phyloP scores from a whole-genome alignment of 2,329 filamentous ascomycete species.

The Aphanocladium album region DNA sequence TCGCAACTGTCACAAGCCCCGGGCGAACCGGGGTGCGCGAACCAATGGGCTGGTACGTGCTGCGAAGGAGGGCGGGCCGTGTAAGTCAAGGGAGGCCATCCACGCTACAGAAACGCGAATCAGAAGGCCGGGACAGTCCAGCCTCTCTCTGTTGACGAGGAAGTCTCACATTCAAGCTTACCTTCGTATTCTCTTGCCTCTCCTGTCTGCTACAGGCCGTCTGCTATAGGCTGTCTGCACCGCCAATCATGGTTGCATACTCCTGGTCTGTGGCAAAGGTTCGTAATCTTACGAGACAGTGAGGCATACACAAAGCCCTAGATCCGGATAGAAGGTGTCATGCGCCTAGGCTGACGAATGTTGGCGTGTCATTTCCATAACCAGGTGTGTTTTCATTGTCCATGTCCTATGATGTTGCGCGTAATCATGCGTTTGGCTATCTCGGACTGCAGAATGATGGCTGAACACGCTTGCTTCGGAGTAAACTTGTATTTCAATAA shows the following conservation, averaged over 20 bases:
- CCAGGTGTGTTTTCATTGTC: neutral
- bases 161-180: neutral
- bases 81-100: conserved; percentile 5
- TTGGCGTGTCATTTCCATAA: neutral
- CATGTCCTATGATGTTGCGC: no score
- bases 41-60: neutral
- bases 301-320: neutral
- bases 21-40: no score
- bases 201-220: neutral
- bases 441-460: no score
- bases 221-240: no score
- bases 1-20: neutral
- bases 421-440: no score
- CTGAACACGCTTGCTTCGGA: no score
- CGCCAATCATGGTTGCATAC: neutral
- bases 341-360: no score
- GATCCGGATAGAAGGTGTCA: no score
- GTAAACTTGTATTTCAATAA: neutral
- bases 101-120: neutral
- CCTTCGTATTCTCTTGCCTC: neutral
- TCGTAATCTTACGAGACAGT: neutral
- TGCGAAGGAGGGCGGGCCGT: neutral
- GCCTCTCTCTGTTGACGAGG: neutral
- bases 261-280: neutral
- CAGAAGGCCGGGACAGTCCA: neutral